phyloP scores from a whole-genome alignment of 352 stramenopile genomes.

The Phytophthora citrophthora region DNA sequence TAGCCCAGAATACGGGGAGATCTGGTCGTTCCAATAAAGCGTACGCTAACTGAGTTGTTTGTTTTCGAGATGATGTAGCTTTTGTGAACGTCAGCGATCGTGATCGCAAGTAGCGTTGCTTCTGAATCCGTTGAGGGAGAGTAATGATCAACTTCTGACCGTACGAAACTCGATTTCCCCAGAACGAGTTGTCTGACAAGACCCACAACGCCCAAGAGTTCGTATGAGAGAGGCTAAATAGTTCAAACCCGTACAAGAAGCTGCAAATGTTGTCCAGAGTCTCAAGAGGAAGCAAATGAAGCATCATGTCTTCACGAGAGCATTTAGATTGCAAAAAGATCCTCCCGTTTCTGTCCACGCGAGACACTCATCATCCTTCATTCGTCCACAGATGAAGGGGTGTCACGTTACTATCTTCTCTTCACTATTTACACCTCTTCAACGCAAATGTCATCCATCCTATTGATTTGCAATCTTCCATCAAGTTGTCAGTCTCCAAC shows the following conservation, averaged over 20 bases:
- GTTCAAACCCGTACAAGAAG: constrained; percentile 14
- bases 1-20: constrained; percentile 1
- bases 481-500: neutral
- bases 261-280: neutral
- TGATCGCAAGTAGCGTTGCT: constrained; percentile 5
- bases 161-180: constrained; percentile 1
- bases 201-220: constrained; percentile 8
- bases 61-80: neutral
- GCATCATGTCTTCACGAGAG: neutral
- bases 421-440: neutral
- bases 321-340: neutral
- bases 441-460: neutral
- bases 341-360: neutral
- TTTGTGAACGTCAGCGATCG: constrained; percentile 4
- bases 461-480: constrained; percentile 1
- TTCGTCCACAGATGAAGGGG: constrained; percentile 2
- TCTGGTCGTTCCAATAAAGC: neutral
- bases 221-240: constrained; percentile 17
- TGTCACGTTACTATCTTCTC: neutral
- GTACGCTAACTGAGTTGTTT: neutral
- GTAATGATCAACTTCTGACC: neutral
- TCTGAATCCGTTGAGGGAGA: neutral
- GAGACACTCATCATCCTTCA: neutral
- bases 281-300: constrained; percentile 10
- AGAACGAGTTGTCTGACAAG: constrained; percentile 14